phyloP scores from a whole-genome alignment of 2,329 filamentous ascomycete species.

The Alternaria metachromatica region DNA sequence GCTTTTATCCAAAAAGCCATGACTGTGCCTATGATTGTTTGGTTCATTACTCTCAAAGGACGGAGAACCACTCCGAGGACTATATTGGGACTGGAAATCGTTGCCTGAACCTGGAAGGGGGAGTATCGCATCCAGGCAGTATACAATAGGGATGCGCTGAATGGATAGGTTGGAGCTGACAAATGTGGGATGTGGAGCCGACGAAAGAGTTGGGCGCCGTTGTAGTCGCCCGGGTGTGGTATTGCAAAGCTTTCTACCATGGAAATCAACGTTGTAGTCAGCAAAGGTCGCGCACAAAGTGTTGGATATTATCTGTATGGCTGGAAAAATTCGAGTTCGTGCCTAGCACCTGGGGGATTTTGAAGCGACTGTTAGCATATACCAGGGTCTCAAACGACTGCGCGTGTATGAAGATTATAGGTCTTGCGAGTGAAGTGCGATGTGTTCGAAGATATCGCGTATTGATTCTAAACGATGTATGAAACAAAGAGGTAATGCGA shows the following conservation, averaged over 20 bases:
- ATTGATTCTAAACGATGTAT: accelerated
- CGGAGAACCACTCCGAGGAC: not conserved
- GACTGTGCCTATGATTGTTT: not conserved
- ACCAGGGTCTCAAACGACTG: not conserved
- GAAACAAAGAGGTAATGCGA: not conserved
- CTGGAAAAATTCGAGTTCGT: no score
- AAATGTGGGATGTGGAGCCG: not conserved
- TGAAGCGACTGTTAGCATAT: not conserved
- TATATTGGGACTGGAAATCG: accelerated
- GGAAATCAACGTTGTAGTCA: not conserved
- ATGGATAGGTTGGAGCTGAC: not conserved
- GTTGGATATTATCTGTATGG: not conserved
- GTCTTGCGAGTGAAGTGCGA: not conserved
- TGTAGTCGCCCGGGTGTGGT: not conserved
- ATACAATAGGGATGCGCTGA: not conserved
- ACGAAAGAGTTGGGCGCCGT: not conserved
- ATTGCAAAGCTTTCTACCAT: not conserved
- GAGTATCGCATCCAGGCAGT: not conserved
- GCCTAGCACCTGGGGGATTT: not conserved
- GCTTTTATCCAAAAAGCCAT: accelerated
- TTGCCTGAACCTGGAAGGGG: not conserved
- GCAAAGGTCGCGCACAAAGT: not conserved
- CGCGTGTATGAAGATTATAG: not conserved
- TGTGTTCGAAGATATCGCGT: not conserved
- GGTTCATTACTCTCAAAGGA: not conserved